Percentiles rank a stretch among this genome's conserved stretches.
These are phyloP conservation scores for Lipomyces starkeyi DNA, from an alignment of 805 yeast species.

Conservation along the genomic window DNA sequence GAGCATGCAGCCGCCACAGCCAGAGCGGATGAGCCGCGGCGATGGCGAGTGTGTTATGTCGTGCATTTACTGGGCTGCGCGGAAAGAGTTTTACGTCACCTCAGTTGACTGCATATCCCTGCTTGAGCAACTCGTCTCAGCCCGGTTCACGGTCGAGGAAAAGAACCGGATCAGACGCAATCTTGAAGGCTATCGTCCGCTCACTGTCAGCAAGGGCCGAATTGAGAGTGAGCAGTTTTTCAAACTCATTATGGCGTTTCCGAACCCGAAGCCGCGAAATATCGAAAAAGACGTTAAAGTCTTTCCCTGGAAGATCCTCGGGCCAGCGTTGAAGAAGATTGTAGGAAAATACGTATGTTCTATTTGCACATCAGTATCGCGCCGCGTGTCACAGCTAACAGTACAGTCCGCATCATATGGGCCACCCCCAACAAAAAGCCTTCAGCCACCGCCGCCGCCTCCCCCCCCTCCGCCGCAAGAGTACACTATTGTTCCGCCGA, in stretches of 20 bases:
- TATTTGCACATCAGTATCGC: background rate
- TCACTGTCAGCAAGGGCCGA: conserved; percentile 60
- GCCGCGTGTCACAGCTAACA: background rate
- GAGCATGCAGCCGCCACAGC: conserved; percentile 12
- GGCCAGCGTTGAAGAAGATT: conserved; percentile 61
- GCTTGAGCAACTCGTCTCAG: conserved; percentile 60
- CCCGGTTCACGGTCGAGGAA: conserved; percentile 68
- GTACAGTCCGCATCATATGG: background rate
- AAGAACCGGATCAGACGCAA: conserved; percentile 72
- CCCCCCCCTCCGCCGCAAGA: background rate
- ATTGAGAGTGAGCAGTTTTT: conserved; percentile 50
- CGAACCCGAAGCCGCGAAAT: conserved; percentile 68
- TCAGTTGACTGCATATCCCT: conserved; percentile 67
- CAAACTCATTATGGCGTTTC: conserved; percentile 62
- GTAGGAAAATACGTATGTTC: conserved; percentile 56
- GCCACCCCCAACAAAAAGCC: background rate
- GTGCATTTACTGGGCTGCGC: conserved; percentile 64
- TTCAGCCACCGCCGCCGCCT: conserved; percentile 4
- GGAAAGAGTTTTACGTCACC: conserved; percentile 59
- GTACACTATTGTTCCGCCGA: background rate
- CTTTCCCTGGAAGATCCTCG: conserved; percentile 62
- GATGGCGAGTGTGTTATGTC: conserved; percentile 32
- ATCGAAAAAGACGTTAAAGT: conserved; percentile 76
- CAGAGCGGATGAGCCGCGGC: conserved; percentile 18
- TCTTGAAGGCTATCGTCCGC: conserved; percentile 66